These are phyloP conservation scores for Hanseniaspora guilliermondii DNA, from an alignment of 805 yeast genomes.

Conservation along the genomic window DNA sequence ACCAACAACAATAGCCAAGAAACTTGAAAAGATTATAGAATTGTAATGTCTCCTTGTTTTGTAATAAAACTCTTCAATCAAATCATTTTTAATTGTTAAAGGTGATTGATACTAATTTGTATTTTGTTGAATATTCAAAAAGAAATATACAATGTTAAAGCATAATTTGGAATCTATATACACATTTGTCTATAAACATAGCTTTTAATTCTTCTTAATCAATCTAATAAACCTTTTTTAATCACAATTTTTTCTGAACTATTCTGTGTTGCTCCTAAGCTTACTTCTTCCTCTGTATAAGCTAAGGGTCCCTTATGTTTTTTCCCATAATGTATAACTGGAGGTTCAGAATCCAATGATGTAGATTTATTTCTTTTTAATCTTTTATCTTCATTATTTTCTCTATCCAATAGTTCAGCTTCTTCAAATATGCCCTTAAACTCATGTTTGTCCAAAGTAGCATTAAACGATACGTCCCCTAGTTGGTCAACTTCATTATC, in stretches of 20 bases:
- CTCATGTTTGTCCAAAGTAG: background rate
- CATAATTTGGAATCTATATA: background rate
- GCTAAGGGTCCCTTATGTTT: background rate
- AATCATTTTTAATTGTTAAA: too few species aligned
- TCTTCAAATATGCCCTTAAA: constrained; percentile 9
- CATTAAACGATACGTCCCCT: background rate
- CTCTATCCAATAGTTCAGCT: background rate
- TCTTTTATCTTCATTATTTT: background rate
- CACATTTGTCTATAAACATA: background rate
- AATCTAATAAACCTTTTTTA: constrained; percentile 9
- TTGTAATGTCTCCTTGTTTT: too few species aligned
- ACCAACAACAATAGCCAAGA: constrained; percentile 35
- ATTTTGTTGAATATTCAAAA: too few species aligned
- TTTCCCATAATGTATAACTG: constrained; percentile 5
- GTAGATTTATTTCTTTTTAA: background rate
- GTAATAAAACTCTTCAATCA: too few species aligned
- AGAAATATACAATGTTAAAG: too few species aligned
- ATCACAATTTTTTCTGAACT: background rate
- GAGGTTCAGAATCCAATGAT: constrained; percentile 5
- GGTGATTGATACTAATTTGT: too few species aligned
- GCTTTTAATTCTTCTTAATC: too few species aligned
- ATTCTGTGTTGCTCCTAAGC: constrained; percentile 7
- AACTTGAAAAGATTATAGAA: constrained; percentile 31
- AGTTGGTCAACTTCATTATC: background rate
- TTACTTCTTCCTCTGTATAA: constrained; percentile 7